Evolutionary conservation across 768 basidiomycete genomes (phyloP), one percentile per base, ranked within the genome.

Genomic region (Pulveroboletus ravenelii): DNA sequence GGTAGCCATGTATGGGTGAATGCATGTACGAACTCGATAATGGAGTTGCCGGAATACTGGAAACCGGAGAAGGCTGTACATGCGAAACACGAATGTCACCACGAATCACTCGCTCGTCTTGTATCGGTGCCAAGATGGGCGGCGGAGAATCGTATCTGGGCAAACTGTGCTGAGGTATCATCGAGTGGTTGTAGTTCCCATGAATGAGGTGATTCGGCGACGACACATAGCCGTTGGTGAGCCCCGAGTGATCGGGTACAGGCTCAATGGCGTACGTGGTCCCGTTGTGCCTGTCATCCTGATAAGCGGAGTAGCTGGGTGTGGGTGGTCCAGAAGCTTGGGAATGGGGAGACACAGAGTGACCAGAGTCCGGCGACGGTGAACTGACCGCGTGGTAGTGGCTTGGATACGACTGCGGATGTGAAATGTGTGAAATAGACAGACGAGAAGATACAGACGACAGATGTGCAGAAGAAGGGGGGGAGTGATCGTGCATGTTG

Each of bases 401-500:
- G 5, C 5, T 64, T 43, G 72, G 66, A 50, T 77, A 75, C 18
- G 74, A 65, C 12, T 77, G 76, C 0, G 79, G 78, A 51, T 80
- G 78, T 0, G 79, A 80, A 20, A 82, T 77, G 50, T 81, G 80
- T 0, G 80, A 80, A 23, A 82, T 79, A 6, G 80, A 81, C 37
- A 80, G 76, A 10, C 81, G 76, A n/a, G 79, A 81, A 5, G 73
- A 66, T 3, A 73, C 66, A 5, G 77, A 62, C 0, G 71, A 61
- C 8, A 64, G 62, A 47, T 61, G 66, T 2, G 62, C 59, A 3
- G 63, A 66, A 14, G 64, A 51, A 10, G 64, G 70, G 49, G 52
- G 72, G 41, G 66, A 64, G 20, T 63, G 62, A 36, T 65, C 58
- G 13, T 68, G 62, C 23, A 68, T 46, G 18, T 18, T 64, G 42